Evolutionary conservation across 345 rosid genomes (phyloP), one percentile per base, ranked within the genome.

Genomic region (Cochlearia excelsa): DNA sequence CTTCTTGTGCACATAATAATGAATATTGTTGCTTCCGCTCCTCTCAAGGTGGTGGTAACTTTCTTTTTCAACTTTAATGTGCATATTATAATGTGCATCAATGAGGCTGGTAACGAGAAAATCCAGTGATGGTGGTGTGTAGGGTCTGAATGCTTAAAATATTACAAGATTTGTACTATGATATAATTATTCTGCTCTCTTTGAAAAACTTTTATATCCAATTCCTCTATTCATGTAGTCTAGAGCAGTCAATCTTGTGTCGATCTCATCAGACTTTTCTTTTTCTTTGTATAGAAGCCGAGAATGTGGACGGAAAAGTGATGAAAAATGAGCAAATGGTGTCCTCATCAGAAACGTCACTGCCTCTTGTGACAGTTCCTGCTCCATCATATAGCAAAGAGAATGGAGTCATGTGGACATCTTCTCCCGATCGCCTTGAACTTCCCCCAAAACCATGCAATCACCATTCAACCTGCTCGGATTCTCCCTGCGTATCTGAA

Each of bases 401-500:
- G 69, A 86, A 84, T 57, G 88, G 86, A 42, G 75, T 82, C 65
- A 73, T 77, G 72, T 91, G 98, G 98, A 71, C 82, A 31, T 80
- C 95, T 39, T 88, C 95, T 58, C 95, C 94, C 9, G 95, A 89
- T 76, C 84, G 82, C 43, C 90, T 89, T 44, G 99, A 93, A 72
- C 66, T 82, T 59, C 97, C 96, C 55, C 95, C 88, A 29, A 89
- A 76, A 73, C 95, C 90, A 39, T 84, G 79, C 66, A 62, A 69
- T 49, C 94, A 80, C 72, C 90, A 79, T 65, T 87, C 95, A 4
- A 87, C 80, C 62, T 85, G 97, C 77, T 89, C 96, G 4, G 96
- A 87, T 51, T 93, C 99, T 2, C 95, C 99, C 0, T 80, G 97
- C 51, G 99, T 89, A 60, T 93, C 97, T 34, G 99, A 89, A 73